Percentiles rank a stretch among this genome's conserved stretches.
Evolutionary conservation across 176 grass and related monocot genomes (phyloP).

Genomic region (Eragrostis nindensis): DNA sequence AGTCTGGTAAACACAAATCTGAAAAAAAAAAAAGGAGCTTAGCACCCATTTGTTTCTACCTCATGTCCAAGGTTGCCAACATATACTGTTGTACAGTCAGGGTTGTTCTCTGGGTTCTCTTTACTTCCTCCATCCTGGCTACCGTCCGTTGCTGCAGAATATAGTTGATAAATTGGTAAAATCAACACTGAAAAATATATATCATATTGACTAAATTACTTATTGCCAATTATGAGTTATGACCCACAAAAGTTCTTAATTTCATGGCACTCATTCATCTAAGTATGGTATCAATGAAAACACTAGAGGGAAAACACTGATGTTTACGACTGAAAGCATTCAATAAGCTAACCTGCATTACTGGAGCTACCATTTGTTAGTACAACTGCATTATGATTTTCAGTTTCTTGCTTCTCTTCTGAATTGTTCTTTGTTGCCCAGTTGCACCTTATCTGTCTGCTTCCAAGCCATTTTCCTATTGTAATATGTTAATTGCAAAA

Average conservation of each 20-base stretch:
- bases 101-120: constrained; percentile 77
- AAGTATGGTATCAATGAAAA: neutral
- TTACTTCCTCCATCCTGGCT: constrained; percentile 61
- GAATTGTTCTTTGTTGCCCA: constrained; percentile 77
- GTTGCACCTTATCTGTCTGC: constrained; percentile 82
- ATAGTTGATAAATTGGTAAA: constrained; percentile 2
- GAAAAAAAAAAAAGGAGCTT: neutral
- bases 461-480: constrained; percentile 88
- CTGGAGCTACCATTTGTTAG: constrained; percentile 65
- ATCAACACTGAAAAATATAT: constrained; percentile 12
- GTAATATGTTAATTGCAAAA: constrained; percentile 18
- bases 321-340: constrained; percentile 18
- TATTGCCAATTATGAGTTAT: constrained; percentile 10
- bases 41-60: constrained; percentile 47
- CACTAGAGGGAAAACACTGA: neutral
- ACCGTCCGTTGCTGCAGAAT: constrained; percentile 50
- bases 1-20: neutral
- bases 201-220: constrained; percentile 7
- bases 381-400: constrained; percentile 75
- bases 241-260: neutral
- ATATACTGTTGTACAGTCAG: constrained; percentile 86
- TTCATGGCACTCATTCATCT: constrained; percentile 18
- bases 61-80: constrained; percentile 83
- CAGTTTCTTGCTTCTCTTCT: constrained; percentile 80
- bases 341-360: constrained; percentile 58